Base-by-base conservation (phyloP, 148 eudicot species). In the Rhododendron molle region DNA sequence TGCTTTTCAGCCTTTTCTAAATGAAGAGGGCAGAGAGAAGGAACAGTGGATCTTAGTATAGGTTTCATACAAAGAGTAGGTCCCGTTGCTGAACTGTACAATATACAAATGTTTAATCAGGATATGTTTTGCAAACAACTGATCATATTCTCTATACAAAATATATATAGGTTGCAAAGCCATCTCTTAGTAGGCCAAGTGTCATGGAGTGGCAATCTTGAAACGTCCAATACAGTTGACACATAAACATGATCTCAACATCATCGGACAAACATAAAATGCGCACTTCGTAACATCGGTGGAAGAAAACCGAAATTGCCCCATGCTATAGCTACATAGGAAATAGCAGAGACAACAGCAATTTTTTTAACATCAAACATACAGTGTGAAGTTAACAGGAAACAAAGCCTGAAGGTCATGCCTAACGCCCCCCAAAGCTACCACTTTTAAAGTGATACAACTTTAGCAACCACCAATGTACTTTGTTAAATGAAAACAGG, bases 51-150 rank as follows among this genome's bases (percentile, higher is more conserved):
- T 85, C 87, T 90, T 69, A 94, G 87, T 77, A 94, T 89, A 15
- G 98, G 93, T 87, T 86, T 92, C 81, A 88, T 81, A 77, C 98
- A 94, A 10, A 72, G 81, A 60, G 92, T 78, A 38, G 92, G 88
- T 80, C 90, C 92, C 14, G 90, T 71, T 6, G 74, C 84, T 10
- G 89, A 82, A 78, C 95, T 91, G 87, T 43, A 6, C 40, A 62
- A 34, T 10, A 58, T 34, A 84, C 54, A 67, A 54, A 62, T 36
- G 32, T 69, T 8, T 7, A 16, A 43, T 84, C 26, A 80, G 60
- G 23, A 78, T 28, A 18, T 28, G 52, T 43, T 13, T 46, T 47
- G 32, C 15, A 3, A 60, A 72, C 5, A 16, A 73, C 67, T 54
- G 32, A 81, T 34, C 36, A 9, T 54, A 23, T 1, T 5, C 1